A percentile compares a stretch with the other conserved stretches of the same genome.
Conservation (phyloP, 768 basidiomycete genomes). For the Mycena galopus region DNA sequence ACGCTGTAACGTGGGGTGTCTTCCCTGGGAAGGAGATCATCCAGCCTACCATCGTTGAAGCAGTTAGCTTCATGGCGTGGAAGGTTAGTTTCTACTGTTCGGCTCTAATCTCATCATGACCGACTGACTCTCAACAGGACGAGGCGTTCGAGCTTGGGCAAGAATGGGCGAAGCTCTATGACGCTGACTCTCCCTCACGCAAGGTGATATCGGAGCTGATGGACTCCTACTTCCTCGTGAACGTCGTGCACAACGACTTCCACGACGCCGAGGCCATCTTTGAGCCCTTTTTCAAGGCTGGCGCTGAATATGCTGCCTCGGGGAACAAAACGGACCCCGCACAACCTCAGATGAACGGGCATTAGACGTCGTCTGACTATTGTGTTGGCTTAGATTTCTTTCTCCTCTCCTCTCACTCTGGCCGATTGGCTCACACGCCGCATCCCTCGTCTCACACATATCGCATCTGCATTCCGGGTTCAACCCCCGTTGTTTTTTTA, state of each 20-base stretch:
- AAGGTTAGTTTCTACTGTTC: slow-evolving; percentile 66
- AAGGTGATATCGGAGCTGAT: slow-evolving; percentile 84
- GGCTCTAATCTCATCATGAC: slow-evolving; percentile 9
- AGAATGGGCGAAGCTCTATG: slow-evolving; percentile 93
- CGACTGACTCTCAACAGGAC: slow-evolving; percentile 67
- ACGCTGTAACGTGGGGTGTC: slow-evolving; percentile 99
- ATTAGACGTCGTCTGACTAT: slow-evolving; percentile 41
- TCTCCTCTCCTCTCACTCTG: slow-evolving; percentile 28
- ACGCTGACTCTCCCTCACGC: slow-evolving; percentile 78
- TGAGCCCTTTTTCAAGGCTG: slow-evolving; percentile 85
- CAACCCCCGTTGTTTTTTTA: slow-evolving; percentile 82
- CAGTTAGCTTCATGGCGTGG: slow-evolving; percentile 99
- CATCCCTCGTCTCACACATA: slow-evolving; percentile 39
- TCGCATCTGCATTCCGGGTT: slow-evolving; percentile 69
- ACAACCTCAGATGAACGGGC: slow-evolving; percentile 56
- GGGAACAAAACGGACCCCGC: slow-evolving; percentile 45
- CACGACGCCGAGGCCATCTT: slow-evolving; percentile 89
- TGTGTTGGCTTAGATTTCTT: slow-evolving; percentile 34
- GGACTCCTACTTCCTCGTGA: slow-evolving; percentile 88
- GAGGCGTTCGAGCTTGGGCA: slow-evolving; percentile 94
- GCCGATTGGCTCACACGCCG: slow-evolving; percentile 24
- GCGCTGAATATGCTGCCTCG: slow-evolving; percentile 66
- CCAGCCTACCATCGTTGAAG: slow-evolving; percentile 96
- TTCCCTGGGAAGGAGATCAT: slow-evolving; percentile 98
- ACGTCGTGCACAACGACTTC: slow-evolving; percentile 98